Evolutionary conservation across 2,329 filamentous ascomycete genomes (phyloP).

Genomic region (Alternaria incomplexa): DNA sequence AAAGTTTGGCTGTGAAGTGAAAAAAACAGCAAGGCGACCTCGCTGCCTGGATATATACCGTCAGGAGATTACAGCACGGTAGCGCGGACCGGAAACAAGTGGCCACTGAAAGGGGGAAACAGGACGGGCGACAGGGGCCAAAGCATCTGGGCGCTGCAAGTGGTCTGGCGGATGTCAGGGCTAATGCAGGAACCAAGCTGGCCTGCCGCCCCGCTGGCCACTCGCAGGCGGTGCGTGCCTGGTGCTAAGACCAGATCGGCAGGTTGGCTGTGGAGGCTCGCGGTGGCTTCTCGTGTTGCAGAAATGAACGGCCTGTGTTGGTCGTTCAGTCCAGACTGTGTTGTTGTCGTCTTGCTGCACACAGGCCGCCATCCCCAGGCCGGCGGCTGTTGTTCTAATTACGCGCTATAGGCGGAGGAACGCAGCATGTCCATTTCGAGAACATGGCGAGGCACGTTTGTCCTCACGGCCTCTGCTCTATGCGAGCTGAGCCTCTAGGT

Average conservation of each 20-base stretch:
- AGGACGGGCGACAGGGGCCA: constrained; percentile 36
- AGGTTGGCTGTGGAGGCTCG: constrained; percentile 32
- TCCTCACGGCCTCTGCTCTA: constrained; percentile 5
- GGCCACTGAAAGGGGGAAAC: constrained; percentile 41
- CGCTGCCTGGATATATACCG: constrained; percentile 42
- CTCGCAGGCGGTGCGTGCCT: constrained; percentile 30
- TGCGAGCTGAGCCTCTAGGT: constrained; percentile 8
- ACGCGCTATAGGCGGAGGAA: constrained; percentile 17
- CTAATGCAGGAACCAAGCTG: constrained; percentile 47
- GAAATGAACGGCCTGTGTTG: constrained; percentile 36
- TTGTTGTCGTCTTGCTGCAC: constrained; percentile 21
- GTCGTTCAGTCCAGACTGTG: constrained; percentile 32
- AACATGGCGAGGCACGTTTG: constrained; percentile 2
- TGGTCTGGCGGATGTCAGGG: constrained; percentile 36
- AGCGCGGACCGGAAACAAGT: constrained; percentile 42
- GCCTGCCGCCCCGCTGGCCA: constrained; percentile 34
- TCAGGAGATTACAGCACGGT: constrained; percentile 47
- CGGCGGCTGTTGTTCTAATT: constrained; percentile 31
- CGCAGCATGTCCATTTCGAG: constrained; percentile 9
- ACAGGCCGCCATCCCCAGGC: constrained; percentile 21
- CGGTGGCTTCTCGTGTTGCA: constrained; percentile 41
- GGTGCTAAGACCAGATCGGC: constrained; percentile 36
- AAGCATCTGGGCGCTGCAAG: constrained; percentile 32
- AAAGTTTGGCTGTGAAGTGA: constrained; percentile 47
- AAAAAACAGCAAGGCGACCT: constrained; percentile 27